phyloP scores from a whole-genome alignment of 1,284 basidiomycete species.

The Malassezia brasiliensis region DNA sequence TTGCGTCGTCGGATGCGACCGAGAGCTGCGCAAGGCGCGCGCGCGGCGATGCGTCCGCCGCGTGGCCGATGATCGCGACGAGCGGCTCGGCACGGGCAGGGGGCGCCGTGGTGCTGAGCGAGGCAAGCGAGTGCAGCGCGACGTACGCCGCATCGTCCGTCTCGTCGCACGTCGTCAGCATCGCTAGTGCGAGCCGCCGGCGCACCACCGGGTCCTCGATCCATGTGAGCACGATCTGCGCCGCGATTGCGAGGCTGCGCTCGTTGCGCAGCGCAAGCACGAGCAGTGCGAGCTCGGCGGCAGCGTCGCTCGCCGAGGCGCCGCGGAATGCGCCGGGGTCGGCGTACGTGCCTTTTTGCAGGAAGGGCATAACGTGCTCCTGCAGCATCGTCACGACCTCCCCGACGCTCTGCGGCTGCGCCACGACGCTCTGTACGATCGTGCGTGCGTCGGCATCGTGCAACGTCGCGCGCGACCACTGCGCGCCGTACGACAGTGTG shows the following conservation, averaged over 20 bases:
- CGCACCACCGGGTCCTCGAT: not conserved
- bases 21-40: not conserved
- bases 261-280: not conserved
- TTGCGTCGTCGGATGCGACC: not conserved
- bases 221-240: not conserved
- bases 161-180: constrained; percentile 3
- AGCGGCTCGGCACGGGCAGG: not conserved
- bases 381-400: not conserved
- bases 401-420: not conserved
- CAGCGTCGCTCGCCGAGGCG: not conserved
- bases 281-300: not conserved
- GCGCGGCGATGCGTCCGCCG: not conserved
- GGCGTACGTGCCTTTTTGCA: constrained; percentile 12
- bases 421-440: constrained; percentile 3
- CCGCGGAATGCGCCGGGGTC: not conserved
- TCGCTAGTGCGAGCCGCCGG: constrained; percentile 3
- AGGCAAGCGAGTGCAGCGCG: not conserved
- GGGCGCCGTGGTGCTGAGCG: not conserved
- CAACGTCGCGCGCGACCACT: constrained; percentile 4
- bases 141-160: not conserved
- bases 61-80: not conserved
- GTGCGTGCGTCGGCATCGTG: not conserved
- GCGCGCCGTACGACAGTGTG: constrained; percentile 1
- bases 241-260: not conserved
- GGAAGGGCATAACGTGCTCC: constrained; percentile 8